Conservation (phyloP, 192 early-diverging fungal species). For the Coemansia biformis region DNA sequence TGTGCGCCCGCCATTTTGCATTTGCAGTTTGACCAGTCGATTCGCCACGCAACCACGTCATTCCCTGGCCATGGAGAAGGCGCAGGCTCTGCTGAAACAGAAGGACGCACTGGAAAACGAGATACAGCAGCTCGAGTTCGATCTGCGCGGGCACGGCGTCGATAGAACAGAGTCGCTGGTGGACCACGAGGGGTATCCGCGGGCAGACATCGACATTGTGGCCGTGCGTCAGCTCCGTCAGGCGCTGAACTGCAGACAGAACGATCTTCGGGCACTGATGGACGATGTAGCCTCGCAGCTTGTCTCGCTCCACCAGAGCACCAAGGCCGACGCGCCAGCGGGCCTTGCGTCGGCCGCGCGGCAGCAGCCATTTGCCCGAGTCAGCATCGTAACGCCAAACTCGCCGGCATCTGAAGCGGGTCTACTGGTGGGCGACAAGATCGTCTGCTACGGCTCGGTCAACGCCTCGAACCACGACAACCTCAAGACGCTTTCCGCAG, state of each 20-base stretch:
- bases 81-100: constrained; percentile 25
- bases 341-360: background rate
- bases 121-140: constrained; percentile 21
- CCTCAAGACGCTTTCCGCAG: constrained; percentile 14
- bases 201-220: constrained; percentile 62
- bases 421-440: constrained; percentile 28
- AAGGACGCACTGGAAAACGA: constrained; percentile 31
- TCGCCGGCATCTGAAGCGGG: constrained; percentile 41
- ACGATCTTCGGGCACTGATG: constrained; percentile 57
- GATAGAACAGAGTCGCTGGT: constrained; percentile 54
- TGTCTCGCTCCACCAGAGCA: constrained; percentile 38
- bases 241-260: constrained; percentile 51
- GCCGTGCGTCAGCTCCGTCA: constrained; percentile 53
- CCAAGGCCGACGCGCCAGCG: background rate
- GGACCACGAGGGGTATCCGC: constrained; percentile 61
- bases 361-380: constrained; percentile 37
- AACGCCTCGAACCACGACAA: constrained; percentile 15
- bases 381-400: constrained; percentile 28
- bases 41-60: no score
- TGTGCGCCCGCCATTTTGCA: no score
- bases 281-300: constrained; percentile 52
- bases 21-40: no score
- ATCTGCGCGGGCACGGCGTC: constrained; percentile 39
- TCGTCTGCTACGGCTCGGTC: constrained; percentile 22
- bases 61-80: constrained; percentile 33